Evolutionary conservation across 305 asterid species (phyloP).

Genomic region (Fraxinus angustifolia): DNA sequence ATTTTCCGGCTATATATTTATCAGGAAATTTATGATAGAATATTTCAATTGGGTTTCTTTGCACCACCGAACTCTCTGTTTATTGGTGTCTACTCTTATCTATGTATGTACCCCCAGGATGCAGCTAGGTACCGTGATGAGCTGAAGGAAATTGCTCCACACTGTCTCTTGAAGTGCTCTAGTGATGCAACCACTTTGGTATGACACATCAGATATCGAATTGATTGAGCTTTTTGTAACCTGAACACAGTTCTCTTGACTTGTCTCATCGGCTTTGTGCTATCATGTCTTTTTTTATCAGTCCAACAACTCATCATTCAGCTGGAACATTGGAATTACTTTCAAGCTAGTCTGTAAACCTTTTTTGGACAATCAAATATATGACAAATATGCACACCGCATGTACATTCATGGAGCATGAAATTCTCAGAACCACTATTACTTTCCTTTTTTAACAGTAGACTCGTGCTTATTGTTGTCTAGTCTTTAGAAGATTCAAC

Average conservation of each 20-base stretch:
- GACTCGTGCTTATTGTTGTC: background rate
- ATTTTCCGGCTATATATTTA: background rate
- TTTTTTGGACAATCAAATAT: background rate
- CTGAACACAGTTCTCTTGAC: background rate
- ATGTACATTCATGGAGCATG: background rate
- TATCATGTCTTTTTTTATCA: background rate
- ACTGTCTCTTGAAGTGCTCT: slow-evolving; percentile 67
- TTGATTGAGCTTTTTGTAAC: background rate
- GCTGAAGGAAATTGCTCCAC: slow-evolving; percentile 63
- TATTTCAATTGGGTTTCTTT: background rate
- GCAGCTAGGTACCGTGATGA: slow-evolving; percentile 64
- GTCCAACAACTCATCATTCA: background rate
- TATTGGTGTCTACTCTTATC: background rate
- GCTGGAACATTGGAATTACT: background rate
- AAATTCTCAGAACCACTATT: background rate
- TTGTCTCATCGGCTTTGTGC: background rate
- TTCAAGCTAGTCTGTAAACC: background rate
- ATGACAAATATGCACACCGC: background rate
- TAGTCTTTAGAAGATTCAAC: background rate
- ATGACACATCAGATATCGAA: slow-evolving; percentile 12
- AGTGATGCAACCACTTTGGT: slow-evolving; percentile 88
- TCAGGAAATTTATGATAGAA: background rate
- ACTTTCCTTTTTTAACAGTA: background rate
- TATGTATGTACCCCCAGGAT: slow-evolving; percentile 42
- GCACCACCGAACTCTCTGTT: background rate